Base-by-base conservation (phyloP, 768 basidiomycete species). In the Amanita rubescens region DNA sequence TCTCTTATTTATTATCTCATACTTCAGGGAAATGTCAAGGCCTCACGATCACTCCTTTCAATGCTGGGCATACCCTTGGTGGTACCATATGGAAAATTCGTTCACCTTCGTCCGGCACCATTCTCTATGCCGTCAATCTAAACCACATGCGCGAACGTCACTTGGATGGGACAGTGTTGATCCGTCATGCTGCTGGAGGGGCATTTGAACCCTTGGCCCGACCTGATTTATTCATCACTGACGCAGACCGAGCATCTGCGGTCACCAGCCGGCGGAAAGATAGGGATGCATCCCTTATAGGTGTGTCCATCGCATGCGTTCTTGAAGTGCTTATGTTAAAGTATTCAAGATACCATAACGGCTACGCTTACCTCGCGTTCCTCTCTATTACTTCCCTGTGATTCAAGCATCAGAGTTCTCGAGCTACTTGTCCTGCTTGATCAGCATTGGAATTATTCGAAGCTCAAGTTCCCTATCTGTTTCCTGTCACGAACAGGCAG, bases 81-180 rank as follows among this genome's bases (percentile, higher is more conserved):
- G 96, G 95, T 41, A 92, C 94, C 5, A 89, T 99, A 58, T 98
- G 94, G 94, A 97, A 97, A 65, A 88, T 99, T 57, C 85, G 96
- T n/a, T 97, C 94, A 0, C 94, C 96, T 2, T 93, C 94, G 0
- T 90, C 91, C 10, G 95, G 94, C 3, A 97, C 96, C 3, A 87
- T 98, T 32, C 74, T 98, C 22, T 97, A 99, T 65, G 94, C 94
- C 8, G 90, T 97, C 15, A 82, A 93, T 59, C 76, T 97, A 74
- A 98, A 98, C 66, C 96, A 99, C 67, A 94, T 92, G 80, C 81
- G 82, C 51, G 96, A 99, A 65, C 82, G 94, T 33, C 95, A 97
- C 71, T 75, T 99, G 27, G 94, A 98, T 59, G 93, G 93, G 33
- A 94, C 94, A 0, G 87, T 95, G 1, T 79, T 95, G 34, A 80